Evolutionary conservation across 2,329 filamentous ascomycete genomes (phyloP), one percentile per base, ranked within the genome.

Genomic region (Podosphaera xanthii): DNA sequence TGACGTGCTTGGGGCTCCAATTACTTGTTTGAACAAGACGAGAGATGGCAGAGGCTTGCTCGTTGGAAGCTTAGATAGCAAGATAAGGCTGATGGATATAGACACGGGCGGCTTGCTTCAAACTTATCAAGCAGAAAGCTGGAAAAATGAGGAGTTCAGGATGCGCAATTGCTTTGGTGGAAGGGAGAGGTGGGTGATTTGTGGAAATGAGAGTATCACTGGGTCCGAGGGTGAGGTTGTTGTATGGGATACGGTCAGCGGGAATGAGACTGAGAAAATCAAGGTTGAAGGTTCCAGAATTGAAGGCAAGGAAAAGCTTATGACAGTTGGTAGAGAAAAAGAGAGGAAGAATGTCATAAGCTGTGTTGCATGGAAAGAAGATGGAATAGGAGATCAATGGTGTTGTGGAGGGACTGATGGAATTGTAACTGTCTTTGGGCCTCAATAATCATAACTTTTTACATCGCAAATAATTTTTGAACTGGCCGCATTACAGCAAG

Each of bases 191-290:
- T 83, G 84, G 56, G 87, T 92, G 1, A 67, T 96, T 2, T 85
- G 81, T 57, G 91, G 91, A 6, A 88, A 89, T 66, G 90, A 96
- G 71, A 72, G 63, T 52, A 64, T 61, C 52, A 61, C 56, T 49
- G 61, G 56, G 44, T 59, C 46, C 34, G 63, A 65, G 62, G 63
- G 60, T 48, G 60, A 69, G 60, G 67, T 70, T 2, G 87, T 83
- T 73, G 87, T 81, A 1, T 97, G 91, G 91, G 89, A 96, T 72
- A 73, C 94, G 30, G 69, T 95, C 59, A 84, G 78, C 4, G 90
- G 87, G 0, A 78, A 82, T 59, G 69, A 86, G 57, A 74, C 80
- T 60, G 80, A 84, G 38, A 80, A 74, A 63, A 71, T 95, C 4
- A 71, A 69, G 42, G 73, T 80, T 2, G 71, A 67, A 14, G 67